Base-by-base conservation (phyloP, 2,329 filamentous ascomycete genomes). In the Rhinocladiella mackenziei region DNA sequence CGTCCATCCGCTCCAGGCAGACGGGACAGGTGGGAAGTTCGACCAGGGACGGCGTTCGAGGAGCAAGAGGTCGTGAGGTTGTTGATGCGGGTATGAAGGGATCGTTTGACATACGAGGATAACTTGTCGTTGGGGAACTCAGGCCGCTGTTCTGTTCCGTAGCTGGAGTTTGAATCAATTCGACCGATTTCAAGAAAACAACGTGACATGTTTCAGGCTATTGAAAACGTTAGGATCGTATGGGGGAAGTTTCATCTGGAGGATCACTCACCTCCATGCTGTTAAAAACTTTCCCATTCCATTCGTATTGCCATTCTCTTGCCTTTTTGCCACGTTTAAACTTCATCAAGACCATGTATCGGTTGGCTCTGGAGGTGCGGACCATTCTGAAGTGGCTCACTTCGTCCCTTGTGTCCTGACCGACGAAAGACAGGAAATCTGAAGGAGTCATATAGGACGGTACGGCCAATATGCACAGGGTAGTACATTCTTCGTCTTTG, bases 1-100 rank as follows among this genome's bases (percentile, higher is more conserved):
- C 91, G 60, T 98, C 92, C 92, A 98, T 98, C 35, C 91, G 83
- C 64, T 98, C 92, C 4, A 98, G 76, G 56, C 92, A 98, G 7
- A 98, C 92, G 0, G 92, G 89, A 54, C 92, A 98, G 1, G 92
- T 97, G 2, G 92, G 92, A 9, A 98, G 72, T 67, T 98, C 92
- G 41, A 95, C 77, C 1, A 97, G 74, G 37, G 86, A 84, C 1
- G 89, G 86, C 1, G 91, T 95, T 2, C 79, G 79, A n/a, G 81
- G 81, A 9, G 81, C 77, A n/a, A 78, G 67, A 8, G 81, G 81
- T 59, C 82, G 83, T 5, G 70, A 71, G 2, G 76, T 75, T 10
- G 80, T 65, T 60, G 38, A 67, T 62, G 23, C 52, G 2, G 80
- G 70, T 2, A 77, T 77, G 58, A 86, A 81, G 2, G 81, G 76